Conservation (phyloP, 257 asterid genomes). For the Nicotiana tomentosiformis region DNA sequence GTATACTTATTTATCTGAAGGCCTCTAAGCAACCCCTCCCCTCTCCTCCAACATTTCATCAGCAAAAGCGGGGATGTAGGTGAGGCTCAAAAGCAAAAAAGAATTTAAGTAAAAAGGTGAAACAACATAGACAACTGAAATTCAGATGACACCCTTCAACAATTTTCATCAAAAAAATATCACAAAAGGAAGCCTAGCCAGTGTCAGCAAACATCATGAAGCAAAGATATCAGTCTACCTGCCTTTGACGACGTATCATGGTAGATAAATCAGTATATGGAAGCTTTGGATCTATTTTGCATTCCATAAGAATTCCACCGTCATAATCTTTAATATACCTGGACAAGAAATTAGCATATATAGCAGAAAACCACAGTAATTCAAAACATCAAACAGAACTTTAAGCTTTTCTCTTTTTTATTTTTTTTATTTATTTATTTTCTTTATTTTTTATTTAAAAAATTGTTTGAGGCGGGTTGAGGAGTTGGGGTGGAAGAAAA, state of each 20-base stretch:
- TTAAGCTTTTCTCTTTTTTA: background rate
- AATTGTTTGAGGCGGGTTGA: background rate
- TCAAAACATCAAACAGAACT: background rate
- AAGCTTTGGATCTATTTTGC: conserved; percentile 94
- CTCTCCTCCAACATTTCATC: background rate
- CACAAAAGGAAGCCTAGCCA: background rate
- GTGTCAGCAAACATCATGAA: background rate
- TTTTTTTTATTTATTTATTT: background rate
- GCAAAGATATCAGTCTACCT: conserved; percentile 34
- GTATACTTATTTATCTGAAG: background rate
- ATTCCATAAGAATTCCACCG: conserved; percentile 98
- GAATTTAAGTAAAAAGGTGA: background rate
- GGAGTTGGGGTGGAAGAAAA: background rate
- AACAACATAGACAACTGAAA: background rate
- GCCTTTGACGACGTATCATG: conserved; percentile 96
- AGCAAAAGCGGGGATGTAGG: background rate
- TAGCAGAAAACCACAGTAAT: background rate
- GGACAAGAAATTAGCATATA: conserved; percentile 18
- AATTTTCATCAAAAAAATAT: background rate
- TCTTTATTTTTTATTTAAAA: background rate
- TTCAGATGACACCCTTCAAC: background rate
- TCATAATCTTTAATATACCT: conserved; percentile 95
- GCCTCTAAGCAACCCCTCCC: background rate
- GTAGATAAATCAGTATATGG: conserved; percentile 96
- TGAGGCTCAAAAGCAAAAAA: background rate